Conservation (phyloP, 257 asterid genomes). For the Solanum dulcamara region DNA sequence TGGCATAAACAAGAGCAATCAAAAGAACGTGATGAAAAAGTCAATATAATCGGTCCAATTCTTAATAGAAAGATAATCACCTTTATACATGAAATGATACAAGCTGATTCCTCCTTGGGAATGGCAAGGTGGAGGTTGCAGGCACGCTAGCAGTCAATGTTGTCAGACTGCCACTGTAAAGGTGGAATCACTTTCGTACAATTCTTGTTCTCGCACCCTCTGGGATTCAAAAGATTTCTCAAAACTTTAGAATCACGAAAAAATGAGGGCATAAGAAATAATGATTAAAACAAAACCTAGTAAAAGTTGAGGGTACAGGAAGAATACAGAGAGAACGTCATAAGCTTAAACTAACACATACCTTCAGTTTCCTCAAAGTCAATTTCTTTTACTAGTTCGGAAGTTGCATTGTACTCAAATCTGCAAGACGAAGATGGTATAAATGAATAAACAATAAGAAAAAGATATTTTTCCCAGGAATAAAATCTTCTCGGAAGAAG, state of each 20-base stretch:
- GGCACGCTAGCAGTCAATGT: not conserved
- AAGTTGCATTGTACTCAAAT: slow-evolving; percentile 80
- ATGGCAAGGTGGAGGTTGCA: not conserved
- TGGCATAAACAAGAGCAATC: not conserved
- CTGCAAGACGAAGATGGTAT: slow-evolving; percentile 21
- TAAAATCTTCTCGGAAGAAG: not conserved
- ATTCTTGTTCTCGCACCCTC: slow-evolving; percentile 78
- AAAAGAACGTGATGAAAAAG: not conserved
- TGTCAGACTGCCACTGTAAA: not conserved
- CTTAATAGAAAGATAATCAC: not conserved
- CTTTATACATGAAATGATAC: not conserved
- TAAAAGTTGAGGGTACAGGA: not conserved
- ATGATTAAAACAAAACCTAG: not conserved
- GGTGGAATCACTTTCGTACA: slow-evolving; percentile 27
- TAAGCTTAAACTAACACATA: slow-evolving; percentile 6
- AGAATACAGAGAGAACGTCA: not conserved
- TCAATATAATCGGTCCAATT: not conserved
- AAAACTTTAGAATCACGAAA: not conserved
- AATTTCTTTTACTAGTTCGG: slow-evolving; percentile 64
- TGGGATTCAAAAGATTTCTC: slow-evolving; percentile 1
- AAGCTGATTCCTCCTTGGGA: not conserved
- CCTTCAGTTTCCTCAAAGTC: slow-evolving; percentile 78
- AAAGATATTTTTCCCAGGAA: not conserved
- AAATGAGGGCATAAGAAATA: not conserved
- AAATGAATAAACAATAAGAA: not conserved